Evolutionary conservation across 345 rosid genomes (phyloP), one percentile per base, ranked within the genome.

Genomic region (Alliaria petiolata): DNA sequence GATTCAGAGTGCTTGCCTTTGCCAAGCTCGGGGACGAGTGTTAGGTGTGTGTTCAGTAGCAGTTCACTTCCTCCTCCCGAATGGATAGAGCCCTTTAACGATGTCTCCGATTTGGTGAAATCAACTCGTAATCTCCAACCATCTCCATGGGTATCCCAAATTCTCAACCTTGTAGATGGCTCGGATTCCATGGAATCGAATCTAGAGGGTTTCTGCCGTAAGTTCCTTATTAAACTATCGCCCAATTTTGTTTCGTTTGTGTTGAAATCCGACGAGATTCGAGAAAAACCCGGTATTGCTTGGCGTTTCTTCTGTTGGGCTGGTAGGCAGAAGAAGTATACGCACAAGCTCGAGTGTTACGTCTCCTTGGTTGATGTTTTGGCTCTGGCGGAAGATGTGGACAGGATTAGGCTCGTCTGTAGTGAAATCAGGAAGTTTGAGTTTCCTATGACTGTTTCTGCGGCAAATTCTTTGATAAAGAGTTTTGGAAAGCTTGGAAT

Each of bases 41-140:
- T 76, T 73, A 79, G 84, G 30, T 75, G 69, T 75, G 45, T 83
- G 57, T 84, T 77, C 76, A 61, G 80, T 60, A 34, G 54, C 54
- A 72, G 11, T 65, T 70, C 83, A 13, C 79, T 82, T 61, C 96
- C 96, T 70, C 87, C 96, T 72, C 92, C 93, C 30, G 91, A 88
- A 77, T 87, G 96, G 99, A 69, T 89, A 49, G 99, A 91, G 20
- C 98, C 98, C 49, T 79, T 88, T 62, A 62, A 40, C 74, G 92
- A 91, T 70, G 80, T 85, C 38, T 89, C 99, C 33, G 95, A 80
- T 71, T 58, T 88, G 33, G 86, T 47, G 61, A 70, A 39, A 28
- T 36, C 56, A 74, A 67, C 40, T 75, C 77, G 61, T 36, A 74
- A 72, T 79, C 79, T 82, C 30, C 65, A 76, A 33, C 89, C 81